These are phyloP conservation scores for Alternaria angustiovoidea DNA, from an alignment of 2,329 filamentous ascomycete species.

Conservation along the genomic window DNA sequence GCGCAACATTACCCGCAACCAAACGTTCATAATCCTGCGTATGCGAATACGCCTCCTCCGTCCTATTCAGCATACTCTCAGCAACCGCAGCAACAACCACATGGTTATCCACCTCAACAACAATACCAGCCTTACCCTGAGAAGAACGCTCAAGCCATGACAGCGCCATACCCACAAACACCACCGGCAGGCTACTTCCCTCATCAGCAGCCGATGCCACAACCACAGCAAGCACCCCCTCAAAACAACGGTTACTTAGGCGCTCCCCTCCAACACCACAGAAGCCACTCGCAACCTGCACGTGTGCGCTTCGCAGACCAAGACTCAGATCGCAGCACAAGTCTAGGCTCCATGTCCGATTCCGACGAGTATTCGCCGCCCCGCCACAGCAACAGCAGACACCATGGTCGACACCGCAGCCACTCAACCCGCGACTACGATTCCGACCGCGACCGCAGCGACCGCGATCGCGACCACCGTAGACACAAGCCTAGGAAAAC, in stretches of 20 bases:
- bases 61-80: slow-evolving; percentile 29
- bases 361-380: slow-evolving; percentile 24
- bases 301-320: slow-evolving; percentile 43
- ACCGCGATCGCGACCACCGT: slow-evolving; percentile 5
- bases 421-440: slow-evolving; percentile 8
- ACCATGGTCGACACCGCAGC: slow-evolving; percentile 21
- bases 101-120: slow-evolving; percentile 29
- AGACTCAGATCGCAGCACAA: slow-evolving; percentile 30
- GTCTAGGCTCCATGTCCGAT: slow-evolving; percentile 28
- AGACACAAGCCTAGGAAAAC: slow-evolving; percentile 8
- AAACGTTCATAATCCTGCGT: slow-evolving; percentile 18
- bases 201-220: slow-evolving; percentile 8
- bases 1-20: slow-evolving; percentile 19
- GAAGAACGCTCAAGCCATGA: slow-evolving; percentile 15
- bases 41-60: slow-evolving; percentile 18
- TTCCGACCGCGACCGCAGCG: slow-evolving; percentile 6
- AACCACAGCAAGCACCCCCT: slow-evolving; percentile 18
- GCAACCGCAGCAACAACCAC: slow-evolving; percentile 30
- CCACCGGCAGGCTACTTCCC: slow-evolving; percentile 27
- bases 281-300: slow-evolving; percentile 45
- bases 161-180: slow-evolving; percentile 29
- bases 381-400: slow-evolving; percentile 21
- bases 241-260: slow-evolving; percentile 34
- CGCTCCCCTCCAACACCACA: slow-evolving; percentile 33
- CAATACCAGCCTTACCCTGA: slow-evolving; percentile 12